Conservation (phyloP, 2,329 filamentous ascomycete genomes). For the Didymella glomerata region DNA sequence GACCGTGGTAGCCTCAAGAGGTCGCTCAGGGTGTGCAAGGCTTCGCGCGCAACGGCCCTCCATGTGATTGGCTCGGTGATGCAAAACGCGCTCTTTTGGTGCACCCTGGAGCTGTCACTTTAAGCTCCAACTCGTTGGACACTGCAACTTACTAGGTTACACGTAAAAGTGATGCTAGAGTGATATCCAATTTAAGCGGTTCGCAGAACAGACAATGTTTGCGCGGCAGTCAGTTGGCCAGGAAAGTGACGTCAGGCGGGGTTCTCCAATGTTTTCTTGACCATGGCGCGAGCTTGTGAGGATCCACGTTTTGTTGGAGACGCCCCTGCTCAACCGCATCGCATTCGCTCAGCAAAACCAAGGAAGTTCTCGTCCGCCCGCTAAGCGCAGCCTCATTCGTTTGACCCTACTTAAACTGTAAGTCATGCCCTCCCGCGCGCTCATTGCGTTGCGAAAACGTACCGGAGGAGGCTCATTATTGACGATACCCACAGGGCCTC, state of each 20-base stretch:
- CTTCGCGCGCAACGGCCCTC: conserved; percentile 9
- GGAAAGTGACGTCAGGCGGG: conserved; percentile 23
- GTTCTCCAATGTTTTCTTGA: conserved; percentile 25
- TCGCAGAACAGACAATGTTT: conserved; percentile 3
- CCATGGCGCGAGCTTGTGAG: conserved; percentile 18
- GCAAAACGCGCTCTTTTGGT: neutral
- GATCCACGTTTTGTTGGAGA: conserved; percentile 22
- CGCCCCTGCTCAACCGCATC: conserved; percentile 18
- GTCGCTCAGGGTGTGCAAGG: conserved; percentile 7
- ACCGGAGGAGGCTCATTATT: conserved; percentile 4
- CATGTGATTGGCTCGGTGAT: conserved; percentile 13
- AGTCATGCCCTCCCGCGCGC: conserved; percentile 16
- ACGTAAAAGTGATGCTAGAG: conserved; percentile 11
- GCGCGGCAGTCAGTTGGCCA: neutral
- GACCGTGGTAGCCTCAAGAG: conserved; percentile 11
- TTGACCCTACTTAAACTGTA: conserved; percentile 20
- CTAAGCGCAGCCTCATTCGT: conserved; percentile 19
- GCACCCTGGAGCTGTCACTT: conserved; percentile 7
- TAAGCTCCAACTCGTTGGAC: neutral
- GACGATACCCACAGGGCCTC: conserved; percentile 21
- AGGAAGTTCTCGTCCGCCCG: conserved; percentile 22
- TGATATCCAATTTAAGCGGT: conserved; percentile 3
- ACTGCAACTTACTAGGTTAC: neutral
- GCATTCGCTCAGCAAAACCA: conserved; percentile 25
- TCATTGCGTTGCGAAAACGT: conserved; percentile 12